Base-by-base conservation (phyloP, 2,329 filamentous ascomycete genomes). In the Sporothrix phasma region DNA sequence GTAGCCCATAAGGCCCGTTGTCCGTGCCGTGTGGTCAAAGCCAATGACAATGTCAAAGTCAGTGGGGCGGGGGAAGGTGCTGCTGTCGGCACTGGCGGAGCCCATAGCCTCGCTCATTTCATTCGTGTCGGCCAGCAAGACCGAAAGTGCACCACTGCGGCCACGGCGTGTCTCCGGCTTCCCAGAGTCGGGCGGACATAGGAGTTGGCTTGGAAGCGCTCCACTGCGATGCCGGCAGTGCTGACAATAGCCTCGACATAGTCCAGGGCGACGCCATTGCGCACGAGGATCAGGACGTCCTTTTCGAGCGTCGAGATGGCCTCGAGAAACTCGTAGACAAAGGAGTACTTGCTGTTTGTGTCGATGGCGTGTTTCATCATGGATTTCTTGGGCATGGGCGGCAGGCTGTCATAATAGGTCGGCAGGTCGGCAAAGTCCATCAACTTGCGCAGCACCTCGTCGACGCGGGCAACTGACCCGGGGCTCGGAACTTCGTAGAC, bases 291-390 rank as follows among this genome's bases (percentile, higher is more conserved):
- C 15, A 85, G 72, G 7, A 87, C 71, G 41, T 78, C 80, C 43
- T 76, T 78, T 11, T 79, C 74, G 13, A 74, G 71, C 17, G 74
- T 71, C n/a, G 71, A 69, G 11, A 85, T 70, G 8, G 72, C 69
- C 22, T 79, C 74, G 34, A 86, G 70, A 3, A 88, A 74, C 66
- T 85, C 82, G 51, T 77, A 80, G 5, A 86, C 69, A 68, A 88
- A 87, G 37, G 78, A 79, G 68, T 82, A 84, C 68, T 88, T 88
- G 63, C 81, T 75, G 71, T 84, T 87, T 10, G 82, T 80, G 61
- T 80, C 80, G 63, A 80, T 77, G 1, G 80, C 78, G 67, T 84
- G 82, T 69, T 80, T 85, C 68, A 79, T 79, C 62, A 78, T 74
- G 24, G 79, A 76, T 3, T 72, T 70, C 7, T 76, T 69, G 2